These are phyloP conservation scores for Epichloe baconii DNA, from an alignment of 2,329 filamentous ascomycete species.

Conservation along the genomic window DNA sequence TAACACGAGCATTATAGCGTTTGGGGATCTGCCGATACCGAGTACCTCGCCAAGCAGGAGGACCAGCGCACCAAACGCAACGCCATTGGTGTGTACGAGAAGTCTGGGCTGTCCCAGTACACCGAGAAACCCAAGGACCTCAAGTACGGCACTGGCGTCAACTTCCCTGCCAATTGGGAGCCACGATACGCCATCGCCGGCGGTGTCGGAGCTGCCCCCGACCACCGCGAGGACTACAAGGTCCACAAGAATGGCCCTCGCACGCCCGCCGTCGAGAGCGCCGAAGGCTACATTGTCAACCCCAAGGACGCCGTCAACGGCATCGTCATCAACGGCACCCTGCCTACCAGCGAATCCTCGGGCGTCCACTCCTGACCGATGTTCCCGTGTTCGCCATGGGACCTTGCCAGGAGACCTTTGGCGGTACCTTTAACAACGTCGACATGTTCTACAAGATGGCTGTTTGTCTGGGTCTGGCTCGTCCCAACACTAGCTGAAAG, in stretches of 20 bases:
- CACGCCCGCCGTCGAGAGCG: conserved; percentile 40
- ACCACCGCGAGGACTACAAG: conserved; percentile 63
- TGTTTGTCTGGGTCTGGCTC: conserved; percentile 46
- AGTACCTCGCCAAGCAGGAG: conserved; percentile 54
- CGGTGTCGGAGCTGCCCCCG: conserved; percentile 58
- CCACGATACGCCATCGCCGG: conserved; percentile 69
- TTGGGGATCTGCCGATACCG: conserved; percentile 67
- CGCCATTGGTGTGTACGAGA: conserved; percentile 60
- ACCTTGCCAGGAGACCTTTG: conserved; percentile 65
- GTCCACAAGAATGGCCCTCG: conserved; percentile 56
- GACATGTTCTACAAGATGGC: conserved; percentile 68
- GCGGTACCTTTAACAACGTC: conserved; percentile 56
- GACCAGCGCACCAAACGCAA: conserved; percentile 60
- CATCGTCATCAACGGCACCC: conserved; percentile 63
- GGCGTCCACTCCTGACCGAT: conserved; percentile 70
- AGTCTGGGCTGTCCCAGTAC: conserved; percentile 68
- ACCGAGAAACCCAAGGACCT: conserved; percentile 42
- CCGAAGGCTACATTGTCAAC: conserved; percentile 47
- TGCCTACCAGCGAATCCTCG: conserved; percentile 48
- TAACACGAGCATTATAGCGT: conserved; percentile 30
- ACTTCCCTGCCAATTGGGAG: conserved; percentile 77
- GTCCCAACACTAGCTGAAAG: conserved; percentile 12
- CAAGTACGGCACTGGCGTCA: conserved; percentile 57
- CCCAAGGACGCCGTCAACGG: conserved; percentile 52
- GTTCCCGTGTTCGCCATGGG: conserved; percentile 68